Conservation (phyloP, 2,329 filamentous ascomycete genomes). For the Colletotrichum falcatum region DNA sequence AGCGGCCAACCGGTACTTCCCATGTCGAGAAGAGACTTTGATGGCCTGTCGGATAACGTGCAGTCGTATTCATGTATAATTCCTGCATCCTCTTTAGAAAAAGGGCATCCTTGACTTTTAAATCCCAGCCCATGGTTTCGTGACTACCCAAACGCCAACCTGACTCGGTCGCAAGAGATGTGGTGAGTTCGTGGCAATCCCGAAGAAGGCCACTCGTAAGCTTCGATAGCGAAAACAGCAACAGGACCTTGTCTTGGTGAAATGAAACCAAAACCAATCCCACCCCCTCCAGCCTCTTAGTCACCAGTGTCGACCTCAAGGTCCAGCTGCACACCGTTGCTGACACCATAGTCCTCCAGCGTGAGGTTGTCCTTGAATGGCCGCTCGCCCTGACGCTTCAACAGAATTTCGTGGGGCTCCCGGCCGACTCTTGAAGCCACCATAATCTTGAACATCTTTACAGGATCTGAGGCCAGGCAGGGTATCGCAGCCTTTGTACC, state of each 20-base stretch:
- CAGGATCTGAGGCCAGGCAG: conserved; percentile 85
- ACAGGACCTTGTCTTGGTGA: not conserved
- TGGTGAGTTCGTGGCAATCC: not conserved
- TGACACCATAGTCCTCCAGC: conserved; percentile 92
- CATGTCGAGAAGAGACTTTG: not conserved
- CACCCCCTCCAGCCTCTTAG: conserved; percentile 49
- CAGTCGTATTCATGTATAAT: not conserved
- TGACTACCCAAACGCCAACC: conserved; percentile 25
- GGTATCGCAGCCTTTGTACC: conserved; percentile 96
- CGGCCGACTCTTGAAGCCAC: conserved; percentile 90
- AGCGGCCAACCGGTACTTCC: not conserved
- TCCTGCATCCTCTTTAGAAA: not conserved
- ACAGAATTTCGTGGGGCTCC: conserved; percentile 88
- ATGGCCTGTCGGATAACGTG: not conserved
- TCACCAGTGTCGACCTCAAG: conserved; percentile 72
- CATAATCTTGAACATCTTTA: conserved; percentile 90
- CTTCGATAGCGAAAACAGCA: not conserved
- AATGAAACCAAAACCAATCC: not conserved
- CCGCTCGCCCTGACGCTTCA: conserved; percentile 91
- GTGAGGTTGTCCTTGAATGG: conserved; percentile 94
- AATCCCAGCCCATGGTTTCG: not conserved
- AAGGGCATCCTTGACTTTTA: conserved; percentile 29
- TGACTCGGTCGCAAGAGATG: not conserved
- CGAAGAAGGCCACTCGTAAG: not conserved
- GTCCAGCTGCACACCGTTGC: conserved; percentile 83